phyloP scores from a whole-genome alignment of 2,329 filamentous ascomycete species.

The Talaromyces atroroseus region DNA sequence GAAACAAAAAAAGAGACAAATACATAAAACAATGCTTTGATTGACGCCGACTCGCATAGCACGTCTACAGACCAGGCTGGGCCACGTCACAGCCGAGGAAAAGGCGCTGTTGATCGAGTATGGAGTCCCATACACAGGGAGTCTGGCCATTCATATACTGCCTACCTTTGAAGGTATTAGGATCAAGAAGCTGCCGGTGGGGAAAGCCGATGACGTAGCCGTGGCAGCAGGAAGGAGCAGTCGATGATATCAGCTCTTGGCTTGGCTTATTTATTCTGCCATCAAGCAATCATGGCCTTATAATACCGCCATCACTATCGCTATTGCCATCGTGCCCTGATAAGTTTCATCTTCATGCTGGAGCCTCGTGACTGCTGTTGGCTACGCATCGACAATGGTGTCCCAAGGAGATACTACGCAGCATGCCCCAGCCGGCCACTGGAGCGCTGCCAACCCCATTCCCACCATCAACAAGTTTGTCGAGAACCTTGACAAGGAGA shows the following conservation, averaged over 20 bases:
- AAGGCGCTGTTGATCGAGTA: too few species aligned
- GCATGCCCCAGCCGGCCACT: conserved; percentile 60
- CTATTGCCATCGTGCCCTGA: background rate
- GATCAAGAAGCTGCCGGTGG: background rate
- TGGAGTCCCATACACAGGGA: too few species aligned
- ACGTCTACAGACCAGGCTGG: background rate
- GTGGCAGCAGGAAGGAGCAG: background rate
- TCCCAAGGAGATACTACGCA: conserved; percentile 16
- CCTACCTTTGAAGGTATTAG: too few species aligned
- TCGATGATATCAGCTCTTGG: conserved; percentile 14
- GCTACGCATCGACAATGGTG: background rate
- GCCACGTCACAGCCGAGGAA: background rate
- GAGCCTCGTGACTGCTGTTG: background rate
- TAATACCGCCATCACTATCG: background rate
- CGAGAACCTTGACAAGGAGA: conserved; percentile 70
- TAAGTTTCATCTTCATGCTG: background rate
- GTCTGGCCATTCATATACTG: too few species aligned
- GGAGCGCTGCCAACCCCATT: conserved; percentile 76
- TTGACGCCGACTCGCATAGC: background rate
- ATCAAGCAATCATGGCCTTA: background rate
- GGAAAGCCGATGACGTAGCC: conserved; percentile 12
- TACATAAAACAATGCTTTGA: background rate
- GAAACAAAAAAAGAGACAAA: background rate
- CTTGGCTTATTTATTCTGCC: background rate
- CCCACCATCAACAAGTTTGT: conserved; percentile 85